Base-by-base conservation (phyloP, 2,329 filamentous ascomycete species). In the Furcasterigmium furcatum region DNA sequence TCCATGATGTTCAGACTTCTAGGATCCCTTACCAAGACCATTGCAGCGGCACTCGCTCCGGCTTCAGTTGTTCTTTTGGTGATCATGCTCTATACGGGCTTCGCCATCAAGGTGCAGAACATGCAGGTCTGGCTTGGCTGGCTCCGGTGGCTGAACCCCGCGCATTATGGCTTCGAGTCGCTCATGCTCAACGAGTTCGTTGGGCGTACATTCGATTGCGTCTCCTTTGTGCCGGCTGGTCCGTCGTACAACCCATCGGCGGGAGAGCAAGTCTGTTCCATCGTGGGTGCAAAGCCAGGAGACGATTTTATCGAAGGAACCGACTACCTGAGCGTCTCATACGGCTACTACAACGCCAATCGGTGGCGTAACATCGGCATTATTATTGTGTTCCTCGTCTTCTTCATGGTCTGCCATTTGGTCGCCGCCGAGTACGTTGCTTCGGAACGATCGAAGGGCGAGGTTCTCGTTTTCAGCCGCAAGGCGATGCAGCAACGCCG, bases 61-160 rank as follows among this genome's bases (percentile, higher is more conserved):
- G n/a, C n/a, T n/a, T n/a, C n/a, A n/a, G n/a, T n/a, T n/a, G n/a
- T n/a, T n/a, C n/a, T n/a, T n/a, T n/a, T n/a, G n/a, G n/a, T n/a
- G n/a, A n/a, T n/a, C n/a, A n/a, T n/a, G n/a, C 30, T 73, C 18
- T 75, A 74, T 58, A 27, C 21, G 35, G 82, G 79, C 46, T 83
- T 84, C 56, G 63, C 71, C 16, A 72, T 79, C 22, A 55, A 67
- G 1, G 59, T 65, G 3, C 64, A 67, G 1, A 52, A 84, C 55
- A 90, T 86, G 85, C 75, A 82, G 21, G 77, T 77, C 0, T 92
- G 87, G 85, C 83, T 86, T 41, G 69, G 79, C 24, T 91, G 87
- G 88, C 85, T 91, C 45, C 78, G 82, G 24, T 90, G 84, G 67
- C 72, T 90, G 43, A 84, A 90, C 47, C 85, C 86, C 1, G 77